phyloP scores from a whole-genome alignment of 805 yeast species.

The Candida ipomoeae region DNA sequence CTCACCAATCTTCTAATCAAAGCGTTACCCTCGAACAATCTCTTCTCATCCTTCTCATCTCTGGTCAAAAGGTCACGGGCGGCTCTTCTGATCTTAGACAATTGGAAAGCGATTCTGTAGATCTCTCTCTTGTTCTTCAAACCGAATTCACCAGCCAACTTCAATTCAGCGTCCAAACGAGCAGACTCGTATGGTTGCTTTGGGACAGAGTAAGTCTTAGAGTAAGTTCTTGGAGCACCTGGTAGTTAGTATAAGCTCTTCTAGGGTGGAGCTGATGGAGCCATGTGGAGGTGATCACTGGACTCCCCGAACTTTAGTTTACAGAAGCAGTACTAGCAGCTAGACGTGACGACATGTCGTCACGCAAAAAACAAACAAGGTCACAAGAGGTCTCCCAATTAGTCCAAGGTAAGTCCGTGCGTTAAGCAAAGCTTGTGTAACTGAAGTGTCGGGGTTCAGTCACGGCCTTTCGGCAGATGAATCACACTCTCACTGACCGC shows the following conservation, averaged over 20 bases:
- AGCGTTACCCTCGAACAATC: slow-evolving; percentile 99
- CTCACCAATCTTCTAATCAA: slow-evolving; percentile 98
- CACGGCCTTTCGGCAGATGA: slow-evolving; percentile 34
- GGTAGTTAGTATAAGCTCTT: slow-evolving; percentile 23
- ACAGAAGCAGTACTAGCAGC: slow-evolving; percentile 3
- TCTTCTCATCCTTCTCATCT: slow-evolving; percentile 99
- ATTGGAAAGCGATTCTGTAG: slow-evolving; percentile 99
- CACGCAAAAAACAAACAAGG: slow-evolving; percentile 1
- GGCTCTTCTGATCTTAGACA: slow-evolving; percentile 99
- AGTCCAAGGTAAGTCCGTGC: not conserved
- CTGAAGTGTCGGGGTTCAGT: slow-evolving; percentile 92
- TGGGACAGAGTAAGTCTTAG: slow-evolving; percentile 99
- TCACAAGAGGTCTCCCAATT: not conserved
- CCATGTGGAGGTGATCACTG: not conserved
- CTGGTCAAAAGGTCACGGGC: slow-evolving; percentile 99
- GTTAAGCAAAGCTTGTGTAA: slow-evolving; percentile 29
- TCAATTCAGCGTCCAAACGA: slow-evolving; percentile 98
- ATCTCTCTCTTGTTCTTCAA: slow-evolving; percentile 99
- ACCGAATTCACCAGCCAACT: slow-evolving; percentile 99
- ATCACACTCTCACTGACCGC: slow-evolving; percentile 6
- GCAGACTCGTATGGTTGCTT: slow-evolving; percentile 99
- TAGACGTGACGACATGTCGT: not conserved
- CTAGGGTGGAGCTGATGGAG: not conserved
- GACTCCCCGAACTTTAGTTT: not conserved
- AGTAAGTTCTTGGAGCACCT: slow-evolving; percentile 99